These are phyloP conservation scores for Pseudocercospora vitis DNA, from an alignment of 2,329 filamentous ascomycete species.

Conservation along the genomic window DNA sequence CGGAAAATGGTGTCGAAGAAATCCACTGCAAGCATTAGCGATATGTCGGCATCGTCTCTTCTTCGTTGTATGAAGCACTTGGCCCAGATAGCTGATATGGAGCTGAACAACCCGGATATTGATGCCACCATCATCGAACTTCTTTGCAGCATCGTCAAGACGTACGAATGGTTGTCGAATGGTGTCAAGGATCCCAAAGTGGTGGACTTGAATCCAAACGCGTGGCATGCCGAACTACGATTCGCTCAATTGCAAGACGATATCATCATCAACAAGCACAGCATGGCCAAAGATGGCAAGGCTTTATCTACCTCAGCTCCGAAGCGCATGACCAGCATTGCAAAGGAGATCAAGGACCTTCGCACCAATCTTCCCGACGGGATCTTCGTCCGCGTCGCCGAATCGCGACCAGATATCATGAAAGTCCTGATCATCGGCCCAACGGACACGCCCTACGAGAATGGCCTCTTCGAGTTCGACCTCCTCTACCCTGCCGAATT, in stretches of 20 bases:
- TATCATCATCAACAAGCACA: background rate
- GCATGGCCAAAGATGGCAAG: background rate
- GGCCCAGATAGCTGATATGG: background rate
- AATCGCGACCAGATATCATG: conserved; percentile 56
- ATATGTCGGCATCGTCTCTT: background rate
- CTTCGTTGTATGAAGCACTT: background rate
- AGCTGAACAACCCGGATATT: background rate
- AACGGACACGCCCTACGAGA: conserved; percentile 59
- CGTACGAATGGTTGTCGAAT: background rate
- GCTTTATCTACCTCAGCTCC: background rate
- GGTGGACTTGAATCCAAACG: background rate
- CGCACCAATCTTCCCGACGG: conserved; percentile 1
- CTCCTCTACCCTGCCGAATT: conserved; percentile 51
- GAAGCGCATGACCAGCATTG: background rate
- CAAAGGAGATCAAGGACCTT: background rate
- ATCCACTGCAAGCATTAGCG: background rate
- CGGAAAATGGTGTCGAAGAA: background rate
- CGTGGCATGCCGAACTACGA: background rate
- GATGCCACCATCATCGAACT: background rate
- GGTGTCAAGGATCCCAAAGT: background rate
- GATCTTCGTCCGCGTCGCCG: conserved; percentile 60
- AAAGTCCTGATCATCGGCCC: conserved; percentile 60
- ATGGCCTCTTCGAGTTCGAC: conserved; percentile 60
- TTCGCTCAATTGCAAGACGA: background rate
- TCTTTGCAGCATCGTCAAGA: background rate